Base-by-base conservation (phyloP, 2,329 filamentous ascomycete genomes). In the Grosmannia penicillata region DNA sequence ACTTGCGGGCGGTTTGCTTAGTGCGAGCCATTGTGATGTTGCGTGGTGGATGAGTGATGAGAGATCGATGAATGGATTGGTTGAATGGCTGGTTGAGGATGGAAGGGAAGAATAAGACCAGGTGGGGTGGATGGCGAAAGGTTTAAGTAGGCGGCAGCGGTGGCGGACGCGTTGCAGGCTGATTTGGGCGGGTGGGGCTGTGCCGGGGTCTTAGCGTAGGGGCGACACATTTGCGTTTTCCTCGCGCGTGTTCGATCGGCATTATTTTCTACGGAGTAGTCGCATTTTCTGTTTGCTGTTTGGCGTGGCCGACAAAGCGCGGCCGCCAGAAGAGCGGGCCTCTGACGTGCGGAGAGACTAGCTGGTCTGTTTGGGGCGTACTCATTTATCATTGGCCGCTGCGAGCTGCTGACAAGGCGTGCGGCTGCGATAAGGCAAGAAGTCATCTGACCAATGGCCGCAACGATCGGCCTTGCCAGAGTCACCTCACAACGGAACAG, bases 1-100 rank as follows among this genome's bases (percentile, higher is more conserved):
- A 81, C 73, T 94, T 78, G 59, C 75, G 72, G 55, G 74, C 74
- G 54, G 70, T 76, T 59, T 76, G 72, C 70, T 76, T 76, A 48
- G 72, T 76, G 55, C 72, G 72, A 52, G 72, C 72, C 72, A 76
- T 76, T 65, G 55, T 60, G 53, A 55, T 43, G 56, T 52, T 58
- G 51, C 48, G 43, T 46, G 49, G 51, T 53, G 47, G 39, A 43
- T 41, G 34, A 39, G 6, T 34, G 44, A 42, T 38, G 49, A 46
- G 48, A 43, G 41, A 39, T 53, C 51, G 55, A 52, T 56, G 53
- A 45, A 29, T 30, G 45, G 45, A 46, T 48, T 38, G 29, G 33
- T 52, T 37, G 35, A 48, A 45, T 48, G 49, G 50, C 51, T 54
- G 51, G 49, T 52, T 51, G 48, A 45, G 36, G 45, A 53, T 53